These are phyloP conservation scores for Neotropicomus parvogracilis DNA, from an alignment of 1,284 basidiomycete genomes.

Conservation along the genomic window DNA sequence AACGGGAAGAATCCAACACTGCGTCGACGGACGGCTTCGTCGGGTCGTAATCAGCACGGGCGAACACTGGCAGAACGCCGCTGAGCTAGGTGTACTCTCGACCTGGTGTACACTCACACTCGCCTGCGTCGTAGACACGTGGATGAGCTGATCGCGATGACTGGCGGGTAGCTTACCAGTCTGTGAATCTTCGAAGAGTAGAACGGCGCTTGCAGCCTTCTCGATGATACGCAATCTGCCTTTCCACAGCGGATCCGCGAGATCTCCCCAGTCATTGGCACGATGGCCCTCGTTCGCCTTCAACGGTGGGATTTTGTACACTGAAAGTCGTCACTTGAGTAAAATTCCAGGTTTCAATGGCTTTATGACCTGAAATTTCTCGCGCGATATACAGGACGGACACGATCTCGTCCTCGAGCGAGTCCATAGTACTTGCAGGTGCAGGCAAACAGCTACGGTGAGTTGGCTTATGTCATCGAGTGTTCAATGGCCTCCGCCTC, in stretches of 20 bases:
- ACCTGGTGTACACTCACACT: constrained; percentile 44
- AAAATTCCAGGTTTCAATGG: constrained; percentile 11
- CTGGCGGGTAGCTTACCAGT: constrained; percentile 49
- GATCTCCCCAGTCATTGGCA: constrained; percentile 83
- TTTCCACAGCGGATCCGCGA: constrained; percentile 82
- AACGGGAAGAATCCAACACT: constrained; percentile 93
- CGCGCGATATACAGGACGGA: constrained; percentile 82
- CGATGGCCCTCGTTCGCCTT: constrained; percentile 82
- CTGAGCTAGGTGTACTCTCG: constrained; percentile 11
- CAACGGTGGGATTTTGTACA: constrained; percentile 80
- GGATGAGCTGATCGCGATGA: constrained; percentile 5
- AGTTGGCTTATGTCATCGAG: constrained; percentile 28
- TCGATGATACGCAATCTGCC: constrained; percentile 85
- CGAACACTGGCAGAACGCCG: constrained; percentile 66
- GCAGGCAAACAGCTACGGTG: too few species aligned
- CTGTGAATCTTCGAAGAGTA: constrained; percentile 73
- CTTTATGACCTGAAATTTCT: constrained; percentile 70
- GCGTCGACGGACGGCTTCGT: constrained; percentile 86
- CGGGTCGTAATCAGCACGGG: constrained; percentile 84
- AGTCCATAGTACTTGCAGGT: too few species aligned
- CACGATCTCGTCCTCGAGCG: constrained; percentile 72
- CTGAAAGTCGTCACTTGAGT: constrained; percentile 38
- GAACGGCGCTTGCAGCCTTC: constrained; percentile 52
- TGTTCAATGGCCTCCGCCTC: constrained; percentile 25
- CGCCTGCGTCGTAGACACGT: constrained; percentile 41